Percentiles rank a stretch among this genome's conserved stretches.
Evolutionary conservation across 768 basidiomycete species (phyloP).

Genomic region (Pulveroboletus sp.): DNA sequence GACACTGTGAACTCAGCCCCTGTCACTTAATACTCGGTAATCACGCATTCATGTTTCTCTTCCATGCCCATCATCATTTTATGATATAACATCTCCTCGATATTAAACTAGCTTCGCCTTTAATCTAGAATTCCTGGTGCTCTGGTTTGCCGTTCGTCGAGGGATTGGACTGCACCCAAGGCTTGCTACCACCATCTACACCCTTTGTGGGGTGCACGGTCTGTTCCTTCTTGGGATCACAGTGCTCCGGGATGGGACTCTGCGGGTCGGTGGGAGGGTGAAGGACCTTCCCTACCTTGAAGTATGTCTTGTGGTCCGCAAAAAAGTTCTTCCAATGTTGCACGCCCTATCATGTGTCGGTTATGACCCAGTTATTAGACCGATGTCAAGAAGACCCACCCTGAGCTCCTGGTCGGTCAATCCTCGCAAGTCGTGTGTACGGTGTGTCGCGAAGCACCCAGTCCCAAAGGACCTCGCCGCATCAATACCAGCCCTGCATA

Average conservation of each 20-base stretch:
- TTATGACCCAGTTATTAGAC: background rate
- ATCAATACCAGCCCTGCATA: conserved; percentile 70
- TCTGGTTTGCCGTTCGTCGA: conserved; percentile 7
- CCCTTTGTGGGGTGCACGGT: conserved; percentile 25
- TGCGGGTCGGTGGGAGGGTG: conserved; percentile 74
- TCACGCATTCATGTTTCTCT: conserved; percentile 21
- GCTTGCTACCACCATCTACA: conserved; percentile 27
- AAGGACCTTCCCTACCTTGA: conserved; percentile 68
- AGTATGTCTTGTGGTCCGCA: conserved; percentile 72
- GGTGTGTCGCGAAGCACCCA: conserved; percentile 87
- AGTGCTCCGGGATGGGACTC: conserved; percentile 70
- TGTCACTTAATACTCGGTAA: background rate
- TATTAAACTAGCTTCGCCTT: conserved; percentile 9
- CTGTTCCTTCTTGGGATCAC: conserved; percentile 56
- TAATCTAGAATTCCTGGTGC: conserved; percentile 31
- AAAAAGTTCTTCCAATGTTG: conserved; percentile 92
- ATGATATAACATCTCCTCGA: conserved; percentile 12
- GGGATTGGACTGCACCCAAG: conserved; percentile 18
- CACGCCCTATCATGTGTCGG: conserved; percentile 48
- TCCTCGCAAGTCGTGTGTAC: conserved; percentile 87
- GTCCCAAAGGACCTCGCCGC: conserved; percentile 92
- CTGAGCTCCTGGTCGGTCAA: conserved; percentile 64
- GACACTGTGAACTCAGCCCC: conserved; percentile 9
- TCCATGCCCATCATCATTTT: conserved; percentile 21
- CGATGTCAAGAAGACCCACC: conserved; percentile 40